phyloP scores from a whole-genome alignment of 1,284 basidiomycete species.

The Paramarasmius palmivorus region DNA sequence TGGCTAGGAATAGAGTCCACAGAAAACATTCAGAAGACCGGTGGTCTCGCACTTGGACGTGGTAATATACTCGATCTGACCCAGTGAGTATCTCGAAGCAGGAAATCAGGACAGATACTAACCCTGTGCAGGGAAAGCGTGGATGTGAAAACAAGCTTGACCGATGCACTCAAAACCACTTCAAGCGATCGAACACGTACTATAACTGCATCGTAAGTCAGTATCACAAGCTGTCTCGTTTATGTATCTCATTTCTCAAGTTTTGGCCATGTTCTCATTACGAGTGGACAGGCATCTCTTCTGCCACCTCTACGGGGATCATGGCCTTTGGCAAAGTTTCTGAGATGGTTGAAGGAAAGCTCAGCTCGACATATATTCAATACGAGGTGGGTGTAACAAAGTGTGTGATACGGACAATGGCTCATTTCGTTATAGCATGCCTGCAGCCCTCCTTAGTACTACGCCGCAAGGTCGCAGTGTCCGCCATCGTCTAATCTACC shows the following conservation, averaged over 20 bases:
- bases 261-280: constrained; percentile 53
- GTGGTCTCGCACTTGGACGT: constrained; percentile 34
- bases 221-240: constrained; percentile 3
- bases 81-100: constrained; percentile 27
- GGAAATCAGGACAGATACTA: neutral
- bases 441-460: constrained; percentile 38
- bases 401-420: constrained; percentile 7
- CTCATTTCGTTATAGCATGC: constrained; percentile 39
- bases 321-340: constrained; percentile 40
- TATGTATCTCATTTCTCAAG: constrained; percentile 30
- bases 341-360: constrained; percentile 47
- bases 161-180: constrained; percentile 5
- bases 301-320: constrained; percentile 52
- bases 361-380: constrained; percentile 44
- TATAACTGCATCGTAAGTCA: constrained; percentile 51
- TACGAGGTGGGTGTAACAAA: constrained; percentile 45
- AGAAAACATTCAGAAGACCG: constrained; percentile 36
- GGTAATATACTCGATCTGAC: constrained; percentile 32
- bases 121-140: constrained; percentile 18
- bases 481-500: constrained; percentile 61
- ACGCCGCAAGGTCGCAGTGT: constrained; percentile 37
- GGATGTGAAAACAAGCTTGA: constrained; percentile 18
- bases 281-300: constrained; percentile 37
- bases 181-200: constrained; percentile 15
- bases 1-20: constrained; percentile 44